These are phyloP conservation scores for Fusarium sp. DNA, from an alignment of 2,329 filamentous ascomycete genomes.

Conservation along the genomic window DNA sequence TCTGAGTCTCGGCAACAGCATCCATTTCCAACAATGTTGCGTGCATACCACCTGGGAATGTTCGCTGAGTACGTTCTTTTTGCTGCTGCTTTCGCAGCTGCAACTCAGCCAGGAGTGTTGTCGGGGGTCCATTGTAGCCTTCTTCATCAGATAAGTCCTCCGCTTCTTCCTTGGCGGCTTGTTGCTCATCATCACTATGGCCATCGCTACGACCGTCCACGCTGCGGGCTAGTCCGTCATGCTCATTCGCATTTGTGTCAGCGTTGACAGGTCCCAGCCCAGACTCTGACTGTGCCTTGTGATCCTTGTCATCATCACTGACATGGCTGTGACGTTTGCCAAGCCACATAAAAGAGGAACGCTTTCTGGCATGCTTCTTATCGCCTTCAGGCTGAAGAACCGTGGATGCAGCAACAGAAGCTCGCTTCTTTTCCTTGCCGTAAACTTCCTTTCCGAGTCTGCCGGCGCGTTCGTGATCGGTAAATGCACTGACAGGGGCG, in stretches of 20 bases:
- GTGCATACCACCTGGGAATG: slow-evolving; percentile 82
- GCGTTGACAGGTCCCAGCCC: slow-evolving; percentile 42
- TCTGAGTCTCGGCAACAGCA: slow-evolving; percentile 86
- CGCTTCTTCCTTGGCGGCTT: slow-evolving; percentile 55
- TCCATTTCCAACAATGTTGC: slow-evolving; percentile 92
- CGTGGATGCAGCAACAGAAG: slow-evolving; percentile 45
- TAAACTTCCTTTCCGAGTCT: slow-evolving; percentile 80
- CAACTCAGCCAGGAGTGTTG: slow-evolving; percentile 90
- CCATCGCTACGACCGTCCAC: slow-evolving; percentile 43
- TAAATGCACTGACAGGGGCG: slow-evolving; percentile 91
- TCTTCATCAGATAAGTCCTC: slow-evolving; percentile 59
- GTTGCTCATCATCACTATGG: slow-evolving; percentile 43
- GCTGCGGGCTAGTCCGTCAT: slow-evolving; percentile 38
- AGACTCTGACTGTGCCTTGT: slow-evolving; percentile 26
- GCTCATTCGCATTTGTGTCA: slow-evolving; percentile 37
- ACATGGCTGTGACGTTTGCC: slow-evolving; percentile 51
- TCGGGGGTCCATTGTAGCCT: slow-evolving; percentile 76
- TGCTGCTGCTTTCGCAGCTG: slow-evolving; percentile 91
- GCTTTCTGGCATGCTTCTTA: slow-evolving; percentile 54
- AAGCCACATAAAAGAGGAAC: slow-evolving; percentile 61
- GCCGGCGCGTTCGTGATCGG: slow-evolving; percentile 85
- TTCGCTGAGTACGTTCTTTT: slow-evolving; percentile 75
- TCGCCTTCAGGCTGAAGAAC: slow-evolving; percentile 37
- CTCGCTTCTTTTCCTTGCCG: slow-evolving; percentile 66
- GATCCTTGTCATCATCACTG: slow-evolving; percentile 43